phyloP scores from a whole-genome alignment of 2,329 filamentous ascomycete species.

The Alternaria sp. region DNA sequence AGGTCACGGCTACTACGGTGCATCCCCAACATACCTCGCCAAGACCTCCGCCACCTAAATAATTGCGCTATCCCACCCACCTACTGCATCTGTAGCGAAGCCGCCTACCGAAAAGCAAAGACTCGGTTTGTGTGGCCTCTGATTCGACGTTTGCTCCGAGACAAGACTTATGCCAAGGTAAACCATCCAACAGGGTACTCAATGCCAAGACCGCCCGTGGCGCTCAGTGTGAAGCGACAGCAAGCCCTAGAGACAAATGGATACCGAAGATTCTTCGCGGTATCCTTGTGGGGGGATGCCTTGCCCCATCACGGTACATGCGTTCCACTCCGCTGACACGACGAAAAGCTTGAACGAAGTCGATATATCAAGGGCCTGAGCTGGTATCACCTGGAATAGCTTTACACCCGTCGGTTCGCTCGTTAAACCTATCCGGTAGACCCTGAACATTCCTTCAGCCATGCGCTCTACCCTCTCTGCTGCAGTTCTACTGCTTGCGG shows the following conservation, averaged over 20 bases:
- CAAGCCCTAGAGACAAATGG: not conserved
- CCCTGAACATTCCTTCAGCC: slow-evolving; percentile 20
- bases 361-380: slow-evolving; percentile 28
- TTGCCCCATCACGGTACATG: slow-evolving; percentile 24
- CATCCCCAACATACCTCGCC: slow-evolving; percentile 16
- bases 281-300: slow-evolving; percentile 3
- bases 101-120: not conserved
- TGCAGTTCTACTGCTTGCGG: slow-evolving; percentile 12
- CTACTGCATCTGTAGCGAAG: slow-evolving; percentile 9
- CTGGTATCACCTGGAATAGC: slow-evolving; percentile 5
- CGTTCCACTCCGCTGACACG: slow-evolving; percentile 7
- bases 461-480: slow-evolving; percentile 1
- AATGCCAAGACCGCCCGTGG: slow-evolving; percentile 23
- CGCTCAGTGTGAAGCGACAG: not conserved
- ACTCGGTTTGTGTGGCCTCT: not conserved
- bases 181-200: slow-evolving; percentile 42
- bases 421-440: not conserved
- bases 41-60: slow-evolving; percentile 22
- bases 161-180: slow-evolving; percentile 23
- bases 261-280: slow-evolving; percentile 20
- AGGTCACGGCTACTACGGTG: not conserved
- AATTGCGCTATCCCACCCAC: not conserved
- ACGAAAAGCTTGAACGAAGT: slow-evolving; percentile 1
- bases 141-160: slow-evolving; percentile 15
- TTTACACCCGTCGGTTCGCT: slow-evolving; percentile 2